Conservation (phyloP, 441 rosid species). For the Populus tomentosa region DNA sequence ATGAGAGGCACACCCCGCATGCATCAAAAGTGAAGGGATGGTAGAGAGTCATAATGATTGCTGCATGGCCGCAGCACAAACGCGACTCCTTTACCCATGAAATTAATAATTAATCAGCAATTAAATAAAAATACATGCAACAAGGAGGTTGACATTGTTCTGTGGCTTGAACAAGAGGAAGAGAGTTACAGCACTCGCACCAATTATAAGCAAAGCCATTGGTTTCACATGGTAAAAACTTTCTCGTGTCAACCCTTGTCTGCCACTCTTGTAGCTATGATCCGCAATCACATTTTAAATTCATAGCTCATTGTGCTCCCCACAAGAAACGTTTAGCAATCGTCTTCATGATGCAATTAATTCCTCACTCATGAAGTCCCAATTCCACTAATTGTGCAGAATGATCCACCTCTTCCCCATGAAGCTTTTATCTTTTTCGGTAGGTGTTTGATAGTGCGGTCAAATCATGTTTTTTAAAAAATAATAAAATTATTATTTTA, state of each 20-base stretch:
- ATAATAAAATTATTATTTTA: too few relatives aligned
- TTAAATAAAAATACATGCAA: not conserved
- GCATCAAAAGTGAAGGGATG: conserved; percentile 31
- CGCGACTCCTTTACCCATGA: not conserved
- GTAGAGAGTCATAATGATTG: conserved; percentile 16
- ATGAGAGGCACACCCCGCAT: conserved; percentile 35
- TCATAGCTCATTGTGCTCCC: not conserved
- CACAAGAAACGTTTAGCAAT: not conserved
- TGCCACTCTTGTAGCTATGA: conserved; percentile 13
- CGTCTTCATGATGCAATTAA: too few relatives aligned
- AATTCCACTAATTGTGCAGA: not conserved
- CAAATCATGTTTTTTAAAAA: too few relatives aligned
- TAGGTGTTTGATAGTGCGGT: too few relatives aligned
- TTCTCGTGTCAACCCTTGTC: conserved; percentile 23
- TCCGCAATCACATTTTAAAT: not conserved
- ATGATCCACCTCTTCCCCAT: too few relatives aligned
- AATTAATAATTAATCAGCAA: not conserved
- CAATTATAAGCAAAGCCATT: not conserved
- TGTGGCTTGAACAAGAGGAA: not conserved
- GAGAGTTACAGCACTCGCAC: not conserved
- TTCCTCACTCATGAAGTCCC: not conserved
- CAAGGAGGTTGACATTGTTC: not conserved
- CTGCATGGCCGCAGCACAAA: conserved; percentile 21
- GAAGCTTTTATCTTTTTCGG: too few relatives aligned
- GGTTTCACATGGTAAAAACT: not conserved